Percentiles rank a stretch among this genome's conserved stretches.
These are phyloP conservation scores for Fraxinus quadrangulata DNA, from an alignment of 257 asterid species.

Conservation along the genomic window DNA sequence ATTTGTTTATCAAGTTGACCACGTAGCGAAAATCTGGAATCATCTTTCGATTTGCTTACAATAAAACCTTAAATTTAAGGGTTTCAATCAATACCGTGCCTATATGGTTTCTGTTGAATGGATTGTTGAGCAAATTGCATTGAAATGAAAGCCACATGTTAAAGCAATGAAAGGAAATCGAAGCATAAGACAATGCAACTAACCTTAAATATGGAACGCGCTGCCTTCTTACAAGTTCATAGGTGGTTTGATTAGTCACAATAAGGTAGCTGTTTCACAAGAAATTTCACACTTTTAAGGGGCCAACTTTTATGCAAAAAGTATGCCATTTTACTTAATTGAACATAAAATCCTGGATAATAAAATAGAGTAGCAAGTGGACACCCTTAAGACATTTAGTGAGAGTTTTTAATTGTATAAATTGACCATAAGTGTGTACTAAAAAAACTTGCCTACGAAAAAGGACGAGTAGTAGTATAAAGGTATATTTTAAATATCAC, in stretches of 20 bases:
- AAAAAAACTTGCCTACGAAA: neutral
- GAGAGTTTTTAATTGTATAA: neutral
- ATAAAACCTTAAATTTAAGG: neutral
- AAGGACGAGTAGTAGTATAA: neutral
- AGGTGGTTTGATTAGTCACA: slow-evolving; percentile 91
- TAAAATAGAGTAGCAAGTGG: slow-evolving; percentile 17
- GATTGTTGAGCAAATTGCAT: neutral
- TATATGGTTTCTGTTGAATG: neutral
- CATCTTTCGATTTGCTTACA: neutral
- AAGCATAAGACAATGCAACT: slow-evolving; percentile 23
- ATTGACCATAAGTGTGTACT: neutral
- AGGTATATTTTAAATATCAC: neutral
- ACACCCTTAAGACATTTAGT: neutral
- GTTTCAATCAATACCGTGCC: neutral
- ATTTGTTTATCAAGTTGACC: neutral
- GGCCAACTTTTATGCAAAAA: slow-evolving; percentile 2
- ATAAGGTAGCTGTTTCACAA: slow-evolving; percentile 75
- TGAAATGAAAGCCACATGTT: slow-evolving; percentile 8
- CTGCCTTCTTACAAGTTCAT: slow-evolving; percentile 87
- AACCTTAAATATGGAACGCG: slow-evolving; percentile 85
- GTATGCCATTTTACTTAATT: slow-evolving; percentile 6
- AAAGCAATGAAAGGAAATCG: slow-evolving; percentile 10
- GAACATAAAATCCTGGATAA: slow-evolving; percentile 15
- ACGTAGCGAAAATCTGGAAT: neutral
- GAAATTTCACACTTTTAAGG: slow-evolving; percentile 14